These are phyloP conservation scores for Cladosporium sp. DNA, from an alignment of 2,329 filamentous ascomycete genomes.

Conservation along the genomic window DNA sequence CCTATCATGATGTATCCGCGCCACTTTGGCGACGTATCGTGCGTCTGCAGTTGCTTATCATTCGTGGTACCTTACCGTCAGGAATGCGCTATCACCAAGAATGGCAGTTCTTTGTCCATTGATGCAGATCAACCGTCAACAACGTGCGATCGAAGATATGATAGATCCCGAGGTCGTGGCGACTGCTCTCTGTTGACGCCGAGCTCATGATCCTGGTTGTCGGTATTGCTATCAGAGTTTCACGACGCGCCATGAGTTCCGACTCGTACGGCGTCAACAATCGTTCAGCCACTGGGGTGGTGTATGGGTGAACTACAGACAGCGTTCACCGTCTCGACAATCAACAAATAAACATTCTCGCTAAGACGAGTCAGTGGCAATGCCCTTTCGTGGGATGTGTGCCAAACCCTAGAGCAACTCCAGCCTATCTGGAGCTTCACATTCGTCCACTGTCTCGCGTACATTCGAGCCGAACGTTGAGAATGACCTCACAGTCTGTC, in stretches of 20 bases:
- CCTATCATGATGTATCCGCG: background rate
- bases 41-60: background rate
- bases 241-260: background rate
- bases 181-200: background rate
- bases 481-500: background rate
- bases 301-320: background rate
- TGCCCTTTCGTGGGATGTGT: background rate
- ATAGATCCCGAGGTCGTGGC: background rate
- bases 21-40: background rate
- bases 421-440: background rate
- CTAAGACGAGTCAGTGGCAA: background rate
- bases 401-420: background rate
- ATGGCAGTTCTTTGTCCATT: background rate
- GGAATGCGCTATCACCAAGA: background rate
- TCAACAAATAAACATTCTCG: background rate
- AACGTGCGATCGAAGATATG: background rate
- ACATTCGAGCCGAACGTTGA: background rate
- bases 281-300: background rate
- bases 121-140: background rate
- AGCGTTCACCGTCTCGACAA: background rate
- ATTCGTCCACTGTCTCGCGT: background rate
- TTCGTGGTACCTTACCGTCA: background rate
- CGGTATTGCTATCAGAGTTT: background rate
- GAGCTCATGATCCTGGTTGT: background rate
- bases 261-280: background rate